phyloP scores from a whole-genome alignment of 768 basidiomycete genomes.

The Leccinum broughii region DNA sequence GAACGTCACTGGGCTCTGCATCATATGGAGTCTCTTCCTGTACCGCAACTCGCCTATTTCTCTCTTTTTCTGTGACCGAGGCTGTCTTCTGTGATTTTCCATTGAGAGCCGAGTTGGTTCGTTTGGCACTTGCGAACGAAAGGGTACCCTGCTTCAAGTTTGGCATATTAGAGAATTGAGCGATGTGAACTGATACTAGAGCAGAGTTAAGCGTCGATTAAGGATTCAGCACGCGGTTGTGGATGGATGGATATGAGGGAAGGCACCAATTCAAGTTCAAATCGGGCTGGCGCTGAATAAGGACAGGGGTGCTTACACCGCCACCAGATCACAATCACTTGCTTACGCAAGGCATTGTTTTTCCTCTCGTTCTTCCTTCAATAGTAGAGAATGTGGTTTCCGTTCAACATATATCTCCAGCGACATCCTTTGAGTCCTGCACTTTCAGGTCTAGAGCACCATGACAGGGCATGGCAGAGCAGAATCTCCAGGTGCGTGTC shows the following conservation, averaged over 20 bases:
- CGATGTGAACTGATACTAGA: neutral
- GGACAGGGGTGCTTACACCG: constrained; percentile 22
- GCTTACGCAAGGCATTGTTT: too few species aligned
- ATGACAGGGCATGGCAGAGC: too few species aligned
- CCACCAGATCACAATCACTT: neutral
- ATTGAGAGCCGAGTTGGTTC: constrained; percentile 34
- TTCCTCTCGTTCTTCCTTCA: neutral
- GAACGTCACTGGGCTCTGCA: neutral
- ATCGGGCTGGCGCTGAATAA: constrained; percentile 2
- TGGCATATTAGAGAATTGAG: constrained; percentile 1
- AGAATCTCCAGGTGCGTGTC: too few species aligned
- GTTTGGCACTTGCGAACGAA: constrained; percentile 47
- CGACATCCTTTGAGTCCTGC: too few species aligned
- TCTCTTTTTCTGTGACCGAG: constrained; percentile 8
- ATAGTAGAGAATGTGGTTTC: too few species aligned
- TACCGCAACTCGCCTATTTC: constrained; percentile 5
- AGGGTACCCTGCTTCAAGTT: constrained; percentile 48
- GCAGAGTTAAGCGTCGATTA: neutral
- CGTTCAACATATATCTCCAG: too few species aligned
- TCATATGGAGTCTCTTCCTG: neutral
- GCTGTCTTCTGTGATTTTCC: constrained; percentile 21
- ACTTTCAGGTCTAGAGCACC: too few species aligned
- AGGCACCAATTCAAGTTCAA: neutral
- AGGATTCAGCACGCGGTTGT: neutral
- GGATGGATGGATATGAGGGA: neutral